A percentile compares a stretch with the other conserved stretches of the same genome.
These are phyloP conservation scores for Penicillium sp. DNA, from an alignment of 2,329 filamentous ascomycete genomes.

Conservation along the genomic window DNA sequence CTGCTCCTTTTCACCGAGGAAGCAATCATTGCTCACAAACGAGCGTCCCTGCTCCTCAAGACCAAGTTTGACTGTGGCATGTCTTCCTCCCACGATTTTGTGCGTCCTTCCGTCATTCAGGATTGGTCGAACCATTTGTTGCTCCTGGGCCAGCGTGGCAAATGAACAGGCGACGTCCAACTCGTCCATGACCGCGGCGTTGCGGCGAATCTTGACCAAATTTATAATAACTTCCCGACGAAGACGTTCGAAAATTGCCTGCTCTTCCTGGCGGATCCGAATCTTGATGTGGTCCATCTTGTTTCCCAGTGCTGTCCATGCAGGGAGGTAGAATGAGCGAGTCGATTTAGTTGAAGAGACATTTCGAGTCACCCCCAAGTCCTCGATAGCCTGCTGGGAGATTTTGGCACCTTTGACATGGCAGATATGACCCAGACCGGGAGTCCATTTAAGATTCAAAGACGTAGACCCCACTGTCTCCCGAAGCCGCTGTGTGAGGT, in stretches of 20 bases:
- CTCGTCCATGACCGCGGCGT: constrained; percentile 88
- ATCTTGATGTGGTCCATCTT: constrained; percentile 73
- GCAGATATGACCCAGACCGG: constrained; percentile 82
- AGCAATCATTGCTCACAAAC: constrained; percentile 84
- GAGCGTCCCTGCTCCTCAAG: constrained; percentile 73
- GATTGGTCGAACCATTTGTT: constrained; percentile 69
- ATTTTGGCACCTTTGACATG: constrained; percentile 81
- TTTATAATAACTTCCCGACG: constrained; percentile 75
- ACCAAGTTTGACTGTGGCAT: constrained; percentile 87
- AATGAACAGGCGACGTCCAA: constrained; percentile 88
- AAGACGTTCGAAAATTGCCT: constrained; percentile 71
- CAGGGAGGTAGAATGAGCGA: constrained; percentile 74
- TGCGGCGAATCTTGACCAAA: constrained; percentile 80
- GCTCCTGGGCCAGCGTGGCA: constrained; percentile 72
- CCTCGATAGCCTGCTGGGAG: constrained; percentile 45
- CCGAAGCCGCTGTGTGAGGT: constrained; percentile 62
- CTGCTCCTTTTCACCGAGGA: constrained; percentile 72
- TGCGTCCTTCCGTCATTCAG: constrained; percentile 66
- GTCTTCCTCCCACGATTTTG: constrained; percentile 79
- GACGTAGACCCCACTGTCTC: constrained; percentile 59
- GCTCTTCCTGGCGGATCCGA: constrained; percentile 80
- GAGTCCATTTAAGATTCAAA: constrained; percentile 80
- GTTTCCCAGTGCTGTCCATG: constrained; percentile 80
- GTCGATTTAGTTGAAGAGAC: constrained; percentile 82
- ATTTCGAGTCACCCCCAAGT: constrained; percentile 49